Base-by-base conservation (phyloP, 208 protist species). In the Acanthamoeba lugdunensis region DNA sequence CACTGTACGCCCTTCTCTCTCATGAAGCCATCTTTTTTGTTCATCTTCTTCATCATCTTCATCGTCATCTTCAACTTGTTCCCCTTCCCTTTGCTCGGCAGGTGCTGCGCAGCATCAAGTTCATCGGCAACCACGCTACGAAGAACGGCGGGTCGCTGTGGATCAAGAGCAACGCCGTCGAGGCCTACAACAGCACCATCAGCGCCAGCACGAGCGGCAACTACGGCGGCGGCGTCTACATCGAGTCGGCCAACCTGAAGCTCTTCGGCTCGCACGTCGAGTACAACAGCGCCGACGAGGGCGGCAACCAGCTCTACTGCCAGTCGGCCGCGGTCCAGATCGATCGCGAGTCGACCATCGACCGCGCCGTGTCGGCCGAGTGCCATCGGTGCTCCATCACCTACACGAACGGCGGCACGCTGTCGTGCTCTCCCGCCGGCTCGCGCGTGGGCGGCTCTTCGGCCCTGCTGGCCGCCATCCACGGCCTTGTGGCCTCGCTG, bases 201-300 rank as follows among this genome's bases (percentile, higher is more conserved):
- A 82, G 21, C 41, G 33, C 73, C 45, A 82, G 73, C 37, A 28
- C 16, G 45, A 25, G 18, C 45, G 73, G 54, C 30, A 25, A 52
- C 30, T n/a, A 54, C 73, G 73, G 73, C 28, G 73, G 73, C 2
- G 73, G 73, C 45, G 73, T 82, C n/a, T 82, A 82, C 45, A 33
- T 82, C 37, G 73, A 82, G 73, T 82, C 73, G 73, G 73, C 73
- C 37, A 54, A 50, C 73, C 73, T 82, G 14, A 45, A 82, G 73
- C 73, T 82, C 73, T 54, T 14, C 73, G 52, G 52, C 73, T 54
- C 73, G 41, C 30, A n/a, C 41, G 52, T 82, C 16, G 37, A 54
- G 37, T 45, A 52, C 41, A 82, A 82, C 73, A 82, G 73, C 73
- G 73, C 73, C 37, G 21, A 82, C 30, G 37, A 54, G 41, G 30